Percentiles rank a stretch among this genome's conserved stretches.
Conservation (phyloP, 2,329 filamentous ascomycete genomes). For the Neonectria punicea region DNA sequence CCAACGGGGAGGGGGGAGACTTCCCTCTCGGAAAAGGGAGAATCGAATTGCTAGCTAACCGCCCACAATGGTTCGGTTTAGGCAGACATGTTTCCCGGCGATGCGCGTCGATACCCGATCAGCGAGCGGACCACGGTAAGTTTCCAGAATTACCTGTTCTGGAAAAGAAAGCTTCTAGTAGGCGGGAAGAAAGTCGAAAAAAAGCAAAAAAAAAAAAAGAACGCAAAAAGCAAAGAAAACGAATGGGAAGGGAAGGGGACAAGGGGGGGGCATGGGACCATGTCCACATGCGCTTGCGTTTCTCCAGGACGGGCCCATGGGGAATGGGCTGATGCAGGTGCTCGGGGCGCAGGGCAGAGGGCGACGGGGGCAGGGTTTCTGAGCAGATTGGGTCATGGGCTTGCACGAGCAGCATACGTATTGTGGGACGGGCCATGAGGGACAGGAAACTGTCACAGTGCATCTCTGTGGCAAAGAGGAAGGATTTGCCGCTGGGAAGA, state of each 20-base stretch:
- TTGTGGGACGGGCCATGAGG: conserved; percentile 1
- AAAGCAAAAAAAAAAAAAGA: not conserved
- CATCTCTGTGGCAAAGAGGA: too few relatives aligned
- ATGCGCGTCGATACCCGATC: conserved; percentile 14
- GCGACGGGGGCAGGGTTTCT: conserved; percentile 18
- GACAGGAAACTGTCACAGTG: too few relatives aligned
- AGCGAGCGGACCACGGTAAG: not conserved
- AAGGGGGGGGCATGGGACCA: conserved; percentile 14
- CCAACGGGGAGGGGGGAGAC: not conserved
- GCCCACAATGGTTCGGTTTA: conserved; percentile 23
- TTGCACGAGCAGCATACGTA: conserved; percentile 8
- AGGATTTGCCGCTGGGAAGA: not conserved
- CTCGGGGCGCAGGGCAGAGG: conserved; percentile 28
- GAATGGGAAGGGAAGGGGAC: not conserved
- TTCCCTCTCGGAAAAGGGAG: conserved; percentile 10
- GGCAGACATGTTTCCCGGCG: conserved; percentile 5
- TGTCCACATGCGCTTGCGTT: conserved; percentile 16
- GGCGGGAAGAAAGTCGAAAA: not conserved
- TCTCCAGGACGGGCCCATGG: conserved; percentile 28
- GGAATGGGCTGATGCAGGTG: conserved; percentile 41
- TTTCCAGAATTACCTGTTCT: conserved; percentile 38
- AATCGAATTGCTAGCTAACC: conserved; percentile 5
- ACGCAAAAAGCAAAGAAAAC: not conserved
- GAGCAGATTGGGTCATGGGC: conserved; percentile 20
- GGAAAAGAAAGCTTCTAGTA: conserved; percentile 32